Evolutionary conservation across 1,284 basidiomycete species (phyloP).

Genomic region (Melampsora americana): DNA sequence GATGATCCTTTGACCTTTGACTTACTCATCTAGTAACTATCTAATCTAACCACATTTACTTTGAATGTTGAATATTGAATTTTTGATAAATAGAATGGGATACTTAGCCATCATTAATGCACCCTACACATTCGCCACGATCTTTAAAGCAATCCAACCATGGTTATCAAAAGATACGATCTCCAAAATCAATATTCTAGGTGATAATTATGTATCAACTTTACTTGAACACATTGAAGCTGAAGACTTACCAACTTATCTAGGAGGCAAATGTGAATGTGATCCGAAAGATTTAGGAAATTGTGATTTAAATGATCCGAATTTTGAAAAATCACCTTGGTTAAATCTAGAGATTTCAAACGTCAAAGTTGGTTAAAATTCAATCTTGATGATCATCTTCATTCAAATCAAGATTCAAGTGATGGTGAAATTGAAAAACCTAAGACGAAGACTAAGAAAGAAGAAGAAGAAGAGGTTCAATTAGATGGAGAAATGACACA

Average conservation of each 20-base stretch:
- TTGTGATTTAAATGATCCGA: constrained; percentile 27
- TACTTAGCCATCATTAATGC: constrained; percentile 43
- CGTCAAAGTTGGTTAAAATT: constrained; percentile 29
- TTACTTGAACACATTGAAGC: constrained; percentile 37
- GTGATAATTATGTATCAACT: constrained; percentile 32
- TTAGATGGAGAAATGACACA: constrained; percentile 30
- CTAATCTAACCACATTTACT: too few relatives aligned
- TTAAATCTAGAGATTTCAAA: constrained; percentile 30
- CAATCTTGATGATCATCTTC: not conserved
- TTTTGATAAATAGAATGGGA: constrained; percentile 37
- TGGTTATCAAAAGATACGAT: constrained; percentile 44
- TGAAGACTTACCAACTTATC: constrained; percentile 31
- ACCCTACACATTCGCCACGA: constrained; percentile 33
- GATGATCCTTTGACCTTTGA: too few relatives aligned
- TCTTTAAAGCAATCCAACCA: constrained; percentile 41
- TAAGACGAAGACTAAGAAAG: not conserved
- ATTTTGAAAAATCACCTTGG: constrained; percentile 38
- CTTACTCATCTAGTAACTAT: too few relatives aligned
- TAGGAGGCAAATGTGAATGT: constrained; percentile 39
- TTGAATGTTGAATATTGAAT: too few relatives aligned
- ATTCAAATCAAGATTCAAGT: not conserved
- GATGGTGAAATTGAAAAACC: not conserved
- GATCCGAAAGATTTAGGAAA: constrained; percentile 1
- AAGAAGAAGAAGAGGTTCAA: too few relatives aligned
- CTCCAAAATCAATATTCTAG: constrained; percentile 41